Evolutionary conservation across 257 asterid genomes (phyloP).

Genomic region (Penstemon eatonii): DNA sequence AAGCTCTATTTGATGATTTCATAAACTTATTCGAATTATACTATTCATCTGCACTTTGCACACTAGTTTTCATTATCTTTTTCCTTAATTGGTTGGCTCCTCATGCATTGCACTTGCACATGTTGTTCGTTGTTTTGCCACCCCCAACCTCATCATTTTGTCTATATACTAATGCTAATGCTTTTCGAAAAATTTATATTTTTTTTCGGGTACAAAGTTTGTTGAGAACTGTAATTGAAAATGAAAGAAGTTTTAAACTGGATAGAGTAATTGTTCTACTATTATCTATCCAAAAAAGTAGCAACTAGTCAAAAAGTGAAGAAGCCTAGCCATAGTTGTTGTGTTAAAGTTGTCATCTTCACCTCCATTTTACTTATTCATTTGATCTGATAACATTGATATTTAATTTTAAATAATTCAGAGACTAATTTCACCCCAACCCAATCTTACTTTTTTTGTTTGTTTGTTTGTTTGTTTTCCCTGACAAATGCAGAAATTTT

Average conservation of each 20-base stretch:
- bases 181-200: background rate
- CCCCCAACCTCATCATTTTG: background rate
- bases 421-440: background rate
- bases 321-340: constrained; percentile 30
- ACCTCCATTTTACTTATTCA: constrained; percentile 18
- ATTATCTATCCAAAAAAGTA: constrained; percentile 15
- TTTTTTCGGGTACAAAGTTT: no score
- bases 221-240: background rate
- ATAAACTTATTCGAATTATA: no score
- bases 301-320: constrained; percentile 43
- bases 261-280: no score
- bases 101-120: constrained; percentile 13
- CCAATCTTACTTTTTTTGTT: background rate
- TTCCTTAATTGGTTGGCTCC: background rate
- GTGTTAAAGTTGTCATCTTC: constrained; percentile 32
- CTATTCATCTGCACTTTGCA: no score
- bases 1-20: background rate
- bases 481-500: constrained; percentile 22
- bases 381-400: background rate
- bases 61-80: background rate
- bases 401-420: background rate
- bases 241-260: background rate
- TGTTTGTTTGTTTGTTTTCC: background rate
- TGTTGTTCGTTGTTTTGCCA: background rate
- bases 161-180: background rate